These are phyloP conservation scores for Pterula multifida DNA, from an alignment of 1,284 basidiomycete species.

Conservation along the genomic window DNA sequence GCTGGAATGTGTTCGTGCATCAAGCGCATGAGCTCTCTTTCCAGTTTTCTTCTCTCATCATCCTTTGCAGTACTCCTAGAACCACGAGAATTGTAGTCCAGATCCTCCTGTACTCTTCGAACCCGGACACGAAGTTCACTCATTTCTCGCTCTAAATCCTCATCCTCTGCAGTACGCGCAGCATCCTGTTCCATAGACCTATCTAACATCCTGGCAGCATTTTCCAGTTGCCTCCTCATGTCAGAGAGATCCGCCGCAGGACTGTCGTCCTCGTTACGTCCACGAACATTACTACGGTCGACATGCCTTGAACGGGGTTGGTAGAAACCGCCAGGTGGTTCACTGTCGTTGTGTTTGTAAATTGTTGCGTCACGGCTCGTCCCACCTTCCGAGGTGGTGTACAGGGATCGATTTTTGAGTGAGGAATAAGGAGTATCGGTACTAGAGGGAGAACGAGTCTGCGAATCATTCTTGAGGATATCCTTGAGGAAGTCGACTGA, in stretches of 20 bases:
- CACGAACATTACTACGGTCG: constrained; percentile 76
- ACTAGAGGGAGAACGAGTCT: constrained; percentile 40
- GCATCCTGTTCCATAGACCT: constrained; percentile 51
- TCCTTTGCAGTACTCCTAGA: constrained; percentile 69
- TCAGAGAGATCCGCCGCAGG: constrained; percentile 71
- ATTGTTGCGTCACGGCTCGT: constrained; percentile 77
- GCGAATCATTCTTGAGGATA: constrained; percentile 79
- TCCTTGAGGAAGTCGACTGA: constrained; percentile 90
- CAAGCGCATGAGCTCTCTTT: constrained; percentile 79
- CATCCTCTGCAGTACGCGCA: constrained; percentile 65
- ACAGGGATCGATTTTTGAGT: constrained; percentile 63
- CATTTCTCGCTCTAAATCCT: constrained; percentile 83
- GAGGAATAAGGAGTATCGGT: constrained; percentile 36
- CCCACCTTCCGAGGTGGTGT: constrained; percentile 41
- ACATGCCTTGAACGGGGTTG: constrained; percentile 83
- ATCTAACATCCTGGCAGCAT: constrained; percentile 78
- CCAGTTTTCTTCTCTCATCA: constrained; percentile 78
- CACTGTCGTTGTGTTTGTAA: constrained; percentile 76
- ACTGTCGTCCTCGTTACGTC: constrained; percentile 58
- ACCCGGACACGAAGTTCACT: constrained; percentile 83
- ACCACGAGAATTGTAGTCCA: constrained; percentile 82
- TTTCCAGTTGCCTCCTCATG: constrained; percentile 79
- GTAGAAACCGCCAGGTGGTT: constrained; percentile 58
- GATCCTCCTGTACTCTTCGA: constrained; percentile 82
- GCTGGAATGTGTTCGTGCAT: constrained; percentile 91